phyloP scores from a whole-genome alignment of 345 rosid genomes.

The Iberis pinnata region DNA sequence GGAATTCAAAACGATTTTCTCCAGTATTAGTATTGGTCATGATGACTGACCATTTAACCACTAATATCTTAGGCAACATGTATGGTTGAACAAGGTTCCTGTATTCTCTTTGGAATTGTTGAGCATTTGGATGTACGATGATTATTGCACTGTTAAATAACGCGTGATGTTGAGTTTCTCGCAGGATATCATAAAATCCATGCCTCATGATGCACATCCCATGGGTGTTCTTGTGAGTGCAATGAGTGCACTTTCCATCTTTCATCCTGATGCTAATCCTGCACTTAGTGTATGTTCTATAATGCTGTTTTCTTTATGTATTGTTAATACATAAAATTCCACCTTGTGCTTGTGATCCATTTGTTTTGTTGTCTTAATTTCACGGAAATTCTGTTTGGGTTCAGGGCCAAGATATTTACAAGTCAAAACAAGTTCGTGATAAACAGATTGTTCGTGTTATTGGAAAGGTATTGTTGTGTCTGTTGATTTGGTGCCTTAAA shows the following conservation, averaged over 20 bases:
- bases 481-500: not conserved
- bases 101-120: not conserved
- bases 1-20: too few species aligned
- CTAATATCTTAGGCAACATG: not conserved
- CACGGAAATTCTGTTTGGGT: not conserved
- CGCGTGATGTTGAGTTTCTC: not conserved
- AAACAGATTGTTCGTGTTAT: slow-evolving; percentile 83
- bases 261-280: slow-evolving; percentile 99
- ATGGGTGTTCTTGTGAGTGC: slow-evolving; percentile 95
- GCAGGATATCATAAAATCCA: slow-evolving; percentile 77
- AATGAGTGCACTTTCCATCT: slow-evolving; percentile 83
- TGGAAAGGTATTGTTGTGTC: slow-evolving; percentile 57
- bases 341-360: not conserved
- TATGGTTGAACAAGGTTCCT: slow-evolving; percentile 1
- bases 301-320: not conserved
- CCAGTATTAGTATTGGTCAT: too few species aligned
- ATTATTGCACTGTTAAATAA: not conserved
- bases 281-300: slow-evolving; percentile 51
- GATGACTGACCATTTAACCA: too few species aligned
- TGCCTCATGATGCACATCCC: slow-evolving; percentile 99
- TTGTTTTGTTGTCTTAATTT: not conserved
- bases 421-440: slow-evolving; percentile 75
- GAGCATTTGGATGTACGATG: not conserved
- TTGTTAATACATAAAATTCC: not conserved
- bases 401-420: slow-evolving; percentile 45